Conservation (phyloP, 768 basidiomycete species). For the Hericium erinaceus region DNA sequence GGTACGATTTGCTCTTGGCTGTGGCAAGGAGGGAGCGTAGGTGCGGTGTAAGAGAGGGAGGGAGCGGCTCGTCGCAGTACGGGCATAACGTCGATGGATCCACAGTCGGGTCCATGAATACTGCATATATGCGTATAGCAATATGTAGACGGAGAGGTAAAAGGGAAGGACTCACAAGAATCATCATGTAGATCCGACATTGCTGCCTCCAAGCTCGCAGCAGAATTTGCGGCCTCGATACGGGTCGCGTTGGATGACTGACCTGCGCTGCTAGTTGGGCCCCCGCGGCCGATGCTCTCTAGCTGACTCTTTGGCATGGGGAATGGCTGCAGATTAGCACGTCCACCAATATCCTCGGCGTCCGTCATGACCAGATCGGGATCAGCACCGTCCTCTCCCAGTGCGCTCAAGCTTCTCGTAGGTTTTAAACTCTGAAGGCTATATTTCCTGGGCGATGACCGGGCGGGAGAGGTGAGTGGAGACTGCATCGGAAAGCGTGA, state of each 20-base stretch:
- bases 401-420: not conserved
- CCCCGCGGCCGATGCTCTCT: not conserved
- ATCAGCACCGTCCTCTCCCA: not conserved
- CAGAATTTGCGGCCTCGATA: not conserved
- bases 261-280: not conserved
- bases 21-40: slow-evolving; percentile 44
- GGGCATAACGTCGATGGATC: slow-evolving; percentile 72
- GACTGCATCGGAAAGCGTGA: slow-evolving; percentile 5
- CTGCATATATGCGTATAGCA: slow-evolving; percentile 22
- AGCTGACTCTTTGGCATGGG: slow-evolving; percentile 6
- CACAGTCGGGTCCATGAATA: slow-evolving; percentile 37
- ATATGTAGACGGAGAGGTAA: not conserved
- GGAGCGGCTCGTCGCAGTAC: slow-evolving; percentile 69
- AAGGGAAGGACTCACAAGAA: slow-evolving; percentile 9
- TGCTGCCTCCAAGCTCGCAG: not conserved
- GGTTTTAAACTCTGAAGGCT: not conserved
- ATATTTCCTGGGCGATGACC: not conserved
- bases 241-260: not conserved
- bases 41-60: slow-evolving; percentile 48
- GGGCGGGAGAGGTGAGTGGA: slow-evolving; percentile 10
- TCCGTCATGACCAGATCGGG: not conserved
- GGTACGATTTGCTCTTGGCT: slow-evolving; percentile 43
- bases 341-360: not conserved
- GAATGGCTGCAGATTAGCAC: slow-evolving; percentile 9
- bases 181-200: slow-evolving; percentile 1